phyloP scores from a whole-genome alignment of 2,329 filamentous ascomycete species.

The Neofusicoccum laricinum region DNA sequence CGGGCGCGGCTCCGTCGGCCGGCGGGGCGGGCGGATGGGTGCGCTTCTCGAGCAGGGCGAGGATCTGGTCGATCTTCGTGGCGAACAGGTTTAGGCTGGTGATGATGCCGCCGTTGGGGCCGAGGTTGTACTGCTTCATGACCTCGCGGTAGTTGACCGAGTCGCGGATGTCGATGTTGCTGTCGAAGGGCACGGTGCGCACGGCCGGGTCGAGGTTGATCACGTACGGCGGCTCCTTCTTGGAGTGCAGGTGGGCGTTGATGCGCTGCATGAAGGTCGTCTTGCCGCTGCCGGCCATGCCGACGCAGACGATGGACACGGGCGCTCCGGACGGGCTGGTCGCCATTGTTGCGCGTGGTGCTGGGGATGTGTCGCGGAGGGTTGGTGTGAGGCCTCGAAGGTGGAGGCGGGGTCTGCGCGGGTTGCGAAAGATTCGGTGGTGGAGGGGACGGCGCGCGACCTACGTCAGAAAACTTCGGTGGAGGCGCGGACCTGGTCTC shows the following conservation, averaged over 20 bases:
- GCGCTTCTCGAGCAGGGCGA: conserved; percentile 85
- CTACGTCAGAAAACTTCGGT: conserved; percentile 14
- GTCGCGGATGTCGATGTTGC: conserved; percentile 98
- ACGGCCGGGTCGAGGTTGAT: conserved; percentile 97
- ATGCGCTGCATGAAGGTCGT: conserved; percentile 99
- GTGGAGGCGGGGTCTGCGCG: neutral
- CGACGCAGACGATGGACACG: conserved; percentile 85
- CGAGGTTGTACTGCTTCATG: conserved; percentile 98
- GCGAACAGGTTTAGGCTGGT: conserved; percentile 95
- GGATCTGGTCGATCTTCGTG: conserved; percentile 96
- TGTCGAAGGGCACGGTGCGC: conserved; percentile 86
- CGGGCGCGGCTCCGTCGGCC: conserved; percentile 32
- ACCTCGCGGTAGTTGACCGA: conserved; percentile 99
- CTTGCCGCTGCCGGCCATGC: conserved; percentile 98
- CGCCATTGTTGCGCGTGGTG: conserved; percentile 2
- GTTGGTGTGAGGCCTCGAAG: neutral
- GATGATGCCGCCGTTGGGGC: conserved; percentile 93
- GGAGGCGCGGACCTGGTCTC: neutral
- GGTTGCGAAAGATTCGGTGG: neutral
- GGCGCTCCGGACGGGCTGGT: conserved; percentile 41
- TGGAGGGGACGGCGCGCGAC: neutral
- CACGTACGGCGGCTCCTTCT: conserved; percentile 83
- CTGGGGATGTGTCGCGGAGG: neutral
- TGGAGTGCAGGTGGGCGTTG: conserved; percentile 83
- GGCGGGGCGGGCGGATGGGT: conserved; percentile 51